phyloP scores from a whole-genome alignment of 2,329 filamentous ascomycete species.

The Dactylonectria macrodidyma region DNA sequence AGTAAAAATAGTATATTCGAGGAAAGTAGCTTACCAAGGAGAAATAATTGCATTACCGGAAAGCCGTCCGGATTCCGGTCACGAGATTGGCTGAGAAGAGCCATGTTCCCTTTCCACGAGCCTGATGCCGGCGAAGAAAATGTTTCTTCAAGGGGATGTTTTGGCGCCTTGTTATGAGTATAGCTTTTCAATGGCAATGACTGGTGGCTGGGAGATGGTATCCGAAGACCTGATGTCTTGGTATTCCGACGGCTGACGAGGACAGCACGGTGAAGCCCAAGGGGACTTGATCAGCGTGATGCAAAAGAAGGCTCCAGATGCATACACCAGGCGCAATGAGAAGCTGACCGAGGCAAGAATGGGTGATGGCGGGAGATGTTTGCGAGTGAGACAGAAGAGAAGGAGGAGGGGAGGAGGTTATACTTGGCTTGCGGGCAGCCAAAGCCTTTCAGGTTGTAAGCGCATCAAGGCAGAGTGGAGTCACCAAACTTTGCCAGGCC shows the following conservation, averaged over 20 bases:
- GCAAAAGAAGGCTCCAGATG: too few relatives aligned
- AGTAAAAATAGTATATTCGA: conserved; percentile 28
- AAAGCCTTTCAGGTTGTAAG: conserved; percentile 37
- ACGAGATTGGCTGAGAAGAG: conserved; percentile 65
- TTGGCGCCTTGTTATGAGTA: not conserved
- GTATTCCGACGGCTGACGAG: too few relatives aligned
- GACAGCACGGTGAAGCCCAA: conserved; percentile 9
- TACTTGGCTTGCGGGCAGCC: conserved; percentile 43
- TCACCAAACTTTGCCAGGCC: conserved; percentile 5
- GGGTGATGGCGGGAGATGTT: conserved; percentile 9
- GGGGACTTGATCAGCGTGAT: not conserved
- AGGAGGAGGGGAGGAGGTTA: conserved; percentile 40
- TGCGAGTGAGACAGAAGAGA: conserved; percentile 3
- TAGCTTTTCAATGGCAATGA: too few relatives aligned
- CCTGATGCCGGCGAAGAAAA: conserved; percentile 61
- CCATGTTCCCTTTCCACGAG: conserved; percentile 63
- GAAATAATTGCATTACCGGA: conserved; percentile 84
- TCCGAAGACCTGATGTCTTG: conserved; percentile 1
- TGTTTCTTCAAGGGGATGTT: conserved; percentile 29
- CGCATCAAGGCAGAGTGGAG: conserved; percentile 40
- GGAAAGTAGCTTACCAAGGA: conserved; percentile 76
- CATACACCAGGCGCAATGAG: conserved; percentile 19
- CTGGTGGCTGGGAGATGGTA: not conserved
- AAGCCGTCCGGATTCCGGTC: conserved; percentile 80
- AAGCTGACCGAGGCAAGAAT: conserved; percentile 18